Percentiles rank a stretch among this genome's conserved stretches.
phyloP scores from a whole-genome alignment of 1,284 basidiomycete genomes.

The Leccinum subrobustum region DNA sequence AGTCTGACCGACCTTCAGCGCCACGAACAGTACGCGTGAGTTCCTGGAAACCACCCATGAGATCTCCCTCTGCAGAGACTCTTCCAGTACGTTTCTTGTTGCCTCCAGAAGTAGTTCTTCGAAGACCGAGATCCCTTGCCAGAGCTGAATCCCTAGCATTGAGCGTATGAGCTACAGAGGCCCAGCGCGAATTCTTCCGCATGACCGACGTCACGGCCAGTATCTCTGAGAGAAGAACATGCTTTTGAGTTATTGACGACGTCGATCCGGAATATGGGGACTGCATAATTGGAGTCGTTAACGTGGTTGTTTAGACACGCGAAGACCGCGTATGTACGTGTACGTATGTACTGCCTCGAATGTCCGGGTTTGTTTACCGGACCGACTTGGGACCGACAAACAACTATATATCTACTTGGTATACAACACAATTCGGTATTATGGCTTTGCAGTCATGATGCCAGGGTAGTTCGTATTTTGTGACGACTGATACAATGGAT shows the following conservation, averaged over 20 bases:
- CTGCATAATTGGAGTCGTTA: constrained; percentile 15
- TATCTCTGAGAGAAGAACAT: constrained; percentile 87
- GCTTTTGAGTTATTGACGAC: constrained; percentile 51
- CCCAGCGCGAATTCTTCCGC: constrained; percentile 96
- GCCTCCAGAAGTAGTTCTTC: constrained; percentile 51
- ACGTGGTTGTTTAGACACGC: neutral
- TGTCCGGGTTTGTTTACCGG: constrained; percentile 15
- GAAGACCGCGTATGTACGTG: neutral
- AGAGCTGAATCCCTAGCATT: constrained; percentile 61
- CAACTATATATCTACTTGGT: constrained; percentile 1
- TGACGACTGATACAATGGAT: constrained; percentile 15
- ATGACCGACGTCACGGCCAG: constrained; percentile 92
- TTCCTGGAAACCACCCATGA: constrained; percentile 89
- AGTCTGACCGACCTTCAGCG: constrained; percentile 60
- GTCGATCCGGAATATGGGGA: constrained; percentile 14
- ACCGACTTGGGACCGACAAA: no score
- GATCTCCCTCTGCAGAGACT: constrained; percentile 66
- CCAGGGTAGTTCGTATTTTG: constrained; percentile 6
- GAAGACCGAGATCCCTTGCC: constrained; percentile 71
- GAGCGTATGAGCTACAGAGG: constrained; percentile 62
- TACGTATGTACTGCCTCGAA: neutral
- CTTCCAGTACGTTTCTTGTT: constrained; percentile 41
- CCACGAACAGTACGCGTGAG: constrained; percentile 77
- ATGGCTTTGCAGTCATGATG: neutral
- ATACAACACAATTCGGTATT: neutral